These are phyloP conservation scores for Juglanconis juglandina DNA, from an alignment of 2,329 filamentous ascomycete species.

Conservation along the genomic window DNA sequence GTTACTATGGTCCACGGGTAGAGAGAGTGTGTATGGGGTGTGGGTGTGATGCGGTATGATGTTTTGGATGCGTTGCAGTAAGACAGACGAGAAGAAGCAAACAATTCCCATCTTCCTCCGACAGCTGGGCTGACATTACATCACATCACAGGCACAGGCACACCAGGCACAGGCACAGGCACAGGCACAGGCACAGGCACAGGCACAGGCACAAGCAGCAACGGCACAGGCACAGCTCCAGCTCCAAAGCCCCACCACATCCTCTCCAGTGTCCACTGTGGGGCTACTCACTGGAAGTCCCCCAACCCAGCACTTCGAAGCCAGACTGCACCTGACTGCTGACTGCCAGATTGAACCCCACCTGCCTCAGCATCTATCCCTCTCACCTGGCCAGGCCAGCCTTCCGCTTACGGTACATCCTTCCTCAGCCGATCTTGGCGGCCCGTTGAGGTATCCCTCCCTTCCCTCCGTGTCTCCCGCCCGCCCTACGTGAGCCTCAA, in stretches of 20 bases:
- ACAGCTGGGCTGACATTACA: background rate
- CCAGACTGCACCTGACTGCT: background rate
- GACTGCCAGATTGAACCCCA: background rate
- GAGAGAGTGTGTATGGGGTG: no score
- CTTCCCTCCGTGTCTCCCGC: background rate
- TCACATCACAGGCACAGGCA: background rate
- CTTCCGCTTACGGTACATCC: background rate
- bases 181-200: no score
- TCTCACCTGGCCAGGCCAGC: no score
- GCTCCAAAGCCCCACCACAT: background rate
- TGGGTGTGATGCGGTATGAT: no score
- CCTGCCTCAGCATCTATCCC: background rate
- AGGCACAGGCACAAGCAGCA: background rate
- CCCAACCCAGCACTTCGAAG: constrained; percentile 1
- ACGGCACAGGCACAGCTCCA: background rate
- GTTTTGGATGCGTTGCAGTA: no score
- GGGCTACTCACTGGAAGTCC: background rate
- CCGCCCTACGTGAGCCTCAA: background rate
- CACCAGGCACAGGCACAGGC: background rate
- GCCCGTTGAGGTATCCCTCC: background rate
- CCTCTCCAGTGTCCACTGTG: background rate
- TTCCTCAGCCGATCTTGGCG: background rate
- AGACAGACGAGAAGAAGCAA: no score
- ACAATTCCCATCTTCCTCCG: background rate
- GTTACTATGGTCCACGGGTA: background rate